Percentiles rank a stretch among this genome's conserved stretches.
These are phyloP conservation scores for Macrophomina tecta DNA, from an alignment of 2,329 filamentous ascomycete species.

Conservation along the genomic window DNA sequence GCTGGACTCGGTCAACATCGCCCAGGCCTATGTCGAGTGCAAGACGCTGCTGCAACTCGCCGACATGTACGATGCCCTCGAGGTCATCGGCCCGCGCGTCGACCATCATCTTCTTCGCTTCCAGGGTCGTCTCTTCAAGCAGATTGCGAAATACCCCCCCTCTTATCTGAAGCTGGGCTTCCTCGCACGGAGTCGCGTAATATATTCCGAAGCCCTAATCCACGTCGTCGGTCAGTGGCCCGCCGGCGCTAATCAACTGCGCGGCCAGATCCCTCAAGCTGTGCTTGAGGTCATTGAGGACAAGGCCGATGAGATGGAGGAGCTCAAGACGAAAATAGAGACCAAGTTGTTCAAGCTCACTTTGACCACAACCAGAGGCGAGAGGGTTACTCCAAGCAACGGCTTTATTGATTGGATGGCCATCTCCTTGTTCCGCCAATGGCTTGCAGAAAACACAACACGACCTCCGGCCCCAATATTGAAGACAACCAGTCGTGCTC, in stretches of 20 bases:
- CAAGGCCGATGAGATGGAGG: constrained; percentile 90
- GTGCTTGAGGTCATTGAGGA: constrained; percentile 93
- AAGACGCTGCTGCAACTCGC: constrained; percentile 86
- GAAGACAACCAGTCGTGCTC: constrained; percentile 40
- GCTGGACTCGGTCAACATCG: constrained; percentile 86
- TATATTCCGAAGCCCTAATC: constrained; percentile 79
- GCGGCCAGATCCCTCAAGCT: constrained; percentile 61
- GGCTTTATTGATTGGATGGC: constrained; percentile 90
- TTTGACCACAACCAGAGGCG: constrained; percentile 78
- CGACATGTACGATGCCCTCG: constrained; percentile 92
- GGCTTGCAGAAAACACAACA: constrained; percentile 88
- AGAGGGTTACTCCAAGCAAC: constrained; percentile 79
- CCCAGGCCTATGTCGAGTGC: constrained; percentile 90
- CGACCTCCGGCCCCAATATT: constrained; percentile 65
- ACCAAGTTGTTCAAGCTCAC: constrained; percentile 81
- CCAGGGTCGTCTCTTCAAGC: constrained; percentile 88
- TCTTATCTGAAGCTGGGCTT: constrained; percentile 91
- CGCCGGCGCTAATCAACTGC: constrained; percentile 75
- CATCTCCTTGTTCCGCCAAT: constrained; percentile 86
- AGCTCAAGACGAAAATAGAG: constrained; percentile 80
- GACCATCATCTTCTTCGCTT: constrained; percentile 95
- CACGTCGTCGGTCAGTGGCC: constrained; percentile 97
- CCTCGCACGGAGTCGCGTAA: constrained; percentile 78
- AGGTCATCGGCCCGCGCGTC: constrained; percentile 85
- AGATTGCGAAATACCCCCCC: constrained; percentile 94